A percentile compares a stretch with the other conserved stretches of the same genome.
Evolutionary conservation across 192 early-diverging fungal species (phyloP).

Genomic region (Jimgerdemannia flammicorona): DNA sequence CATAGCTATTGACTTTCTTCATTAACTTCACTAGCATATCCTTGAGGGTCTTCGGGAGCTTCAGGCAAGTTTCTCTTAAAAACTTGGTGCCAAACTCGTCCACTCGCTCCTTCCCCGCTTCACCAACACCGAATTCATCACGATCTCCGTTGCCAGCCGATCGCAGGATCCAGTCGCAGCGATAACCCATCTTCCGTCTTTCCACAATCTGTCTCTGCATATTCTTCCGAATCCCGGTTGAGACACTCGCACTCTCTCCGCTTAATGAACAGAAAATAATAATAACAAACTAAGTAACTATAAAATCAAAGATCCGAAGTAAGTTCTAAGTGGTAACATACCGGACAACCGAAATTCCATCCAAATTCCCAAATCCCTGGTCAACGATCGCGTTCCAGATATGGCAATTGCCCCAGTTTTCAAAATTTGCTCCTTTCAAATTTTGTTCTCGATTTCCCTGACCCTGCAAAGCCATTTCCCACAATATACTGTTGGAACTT

Average conservation of each 20-base stretch:
- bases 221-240: slow-evolving; percentile 20
- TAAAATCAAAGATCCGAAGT: neutral
- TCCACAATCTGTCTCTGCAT: slow-evolving; percentile 5
- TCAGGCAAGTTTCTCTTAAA: slow-evolving; percentile 9
- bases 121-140: slow-evolving; percentile 9
- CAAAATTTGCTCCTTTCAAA: slow-evolving; percentile 3
- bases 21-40: slow-evolving; percentile 19
- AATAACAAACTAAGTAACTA: neutral
- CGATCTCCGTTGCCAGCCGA: slow-evolving; percentile 1
- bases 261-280: neutral
- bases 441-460: slow-evolving; percentile 8
- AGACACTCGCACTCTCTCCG: slow-evolving; percentile 12
- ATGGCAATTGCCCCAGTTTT: slow-evolving; percentile 17
- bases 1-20: slow-evolving; percentile 6
- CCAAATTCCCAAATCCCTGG: slow-evolving; percentile 13
- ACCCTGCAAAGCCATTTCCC: neutral
- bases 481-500: neutral
- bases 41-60: slow-evolving; percentile 10
- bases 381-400: slow-evolving; percentile 15
- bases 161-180: slow-evolving; percentile 12
- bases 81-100: slow-evolving; percentile 17
- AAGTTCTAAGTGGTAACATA: slow-evolving; percentile 7
- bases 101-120: slow-evolving; percentile 1
- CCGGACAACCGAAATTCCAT: slow-evolving; percentile 9
- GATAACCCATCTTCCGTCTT: slow-evolving; percentile 7